phyloP scores from a whole-genome alignment of 495 filamentous ascomycete genomes.

The Penicillium riverlandense region DNA sequence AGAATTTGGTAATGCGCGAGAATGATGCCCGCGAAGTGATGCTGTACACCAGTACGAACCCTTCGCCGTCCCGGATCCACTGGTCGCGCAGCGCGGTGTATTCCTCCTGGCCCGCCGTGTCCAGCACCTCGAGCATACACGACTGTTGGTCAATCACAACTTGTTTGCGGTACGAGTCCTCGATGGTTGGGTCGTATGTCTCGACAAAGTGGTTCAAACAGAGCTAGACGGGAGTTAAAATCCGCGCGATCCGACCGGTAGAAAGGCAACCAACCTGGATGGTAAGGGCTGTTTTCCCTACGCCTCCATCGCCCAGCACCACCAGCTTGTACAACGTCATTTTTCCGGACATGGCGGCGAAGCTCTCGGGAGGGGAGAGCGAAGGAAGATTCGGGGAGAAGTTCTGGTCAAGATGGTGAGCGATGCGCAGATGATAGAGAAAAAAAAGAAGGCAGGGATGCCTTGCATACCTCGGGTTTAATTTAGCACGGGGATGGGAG shows the following conservation, averaged over 20 bases:
- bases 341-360: conserved; percentile 58
- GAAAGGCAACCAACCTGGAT: conserved; percentile 70
- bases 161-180: conserved; percentile 97
- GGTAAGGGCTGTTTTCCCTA: conserved; percentile 95
- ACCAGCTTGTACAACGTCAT: conserved; percentile 99
- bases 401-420: background rate
- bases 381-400: no score
- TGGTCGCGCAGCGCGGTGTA: conserved; percentile 96
- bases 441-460: background rate
- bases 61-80: conserved; percentile 97
- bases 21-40: conserved; percentile 95
- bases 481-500: background rate
- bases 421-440: background rate
- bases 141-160: conserved; percentile 94
- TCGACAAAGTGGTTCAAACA: conserved; percentile 76
- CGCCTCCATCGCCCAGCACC: conserved; percentile 88
- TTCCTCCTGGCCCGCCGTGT: conserved; percentile 98
- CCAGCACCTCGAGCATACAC: conserved; percentile 97
- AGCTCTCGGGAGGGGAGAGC: background rate
- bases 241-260: background rate
- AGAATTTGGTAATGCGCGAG: conserved; percentile 87
- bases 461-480: background rate
- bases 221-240: conserved; percentile 36
- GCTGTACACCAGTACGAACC: conserved; percentile 96
- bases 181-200: conserved; percentile 94